phyloP scores from a whole-genome alignment of 495 filamentous ascomycete species.

The Penicillium canariense region DNA sequence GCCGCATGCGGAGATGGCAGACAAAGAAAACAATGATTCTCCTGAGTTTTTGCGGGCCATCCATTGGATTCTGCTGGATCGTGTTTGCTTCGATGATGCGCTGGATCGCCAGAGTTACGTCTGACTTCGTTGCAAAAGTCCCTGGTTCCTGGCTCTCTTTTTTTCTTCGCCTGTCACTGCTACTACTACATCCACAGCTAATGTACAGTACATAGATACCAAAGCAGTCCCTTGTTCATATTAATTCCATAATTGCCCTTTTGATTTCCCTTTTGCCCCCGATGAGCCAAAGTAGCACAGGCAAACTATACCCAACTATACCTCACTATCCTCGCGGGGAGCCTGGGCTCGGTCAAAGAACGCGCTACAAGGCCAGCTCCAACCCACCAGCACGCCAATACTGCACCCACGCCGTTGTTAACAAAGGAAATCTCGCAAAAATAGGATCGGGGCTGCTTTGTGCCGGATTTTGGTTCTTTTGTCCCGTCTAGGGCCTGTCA shows the following conservation, averaged over 20 bases:
- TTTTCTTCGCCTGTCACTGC: neutral
- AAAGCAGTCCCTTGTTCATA: neutral
- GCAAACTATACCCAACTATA: too few species aligned
- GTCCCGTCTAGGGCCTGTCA: neutral
- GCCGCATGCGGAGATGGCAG: slow-evolving; percentile 36
- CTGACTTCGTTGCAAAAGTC: neutral
- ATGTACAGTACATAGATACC: neutral
- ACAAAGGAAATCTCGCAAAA: slow-evolving; percentile 25
- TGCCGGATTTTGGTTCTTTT: slow-evolving; percentile 9
- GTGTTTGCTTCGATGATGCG: neutral
- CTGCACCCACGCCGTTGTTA: too few species aligned
- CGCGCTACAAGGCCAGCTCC: too few species aligned
- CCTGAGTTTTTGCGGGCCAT: too few species aligned
- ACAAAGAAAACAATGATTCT: slow-evolving; percentile 41
- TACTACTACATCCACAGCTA: neutral
- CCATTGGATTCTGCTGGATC: neutral
- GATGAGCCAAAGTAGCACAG: too few species aligned
- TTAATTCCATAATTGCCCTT: too few species aligned
- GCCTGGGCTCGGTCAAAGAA: too few species aligned
- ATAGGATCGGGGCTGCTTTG: slow-evolving; percentile 13
- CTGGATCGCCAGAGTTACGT: neutral
- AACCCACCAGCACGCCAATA: too few species aligned
- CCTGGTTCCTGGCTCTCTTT: slow-evolving; percentile 5
- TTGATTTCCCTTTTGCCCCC: too few species aligned
- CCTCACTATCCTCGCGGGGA: too few species aligned